Percentiles rank a stretch among this genome's conserved stretches.
Conservation (phyloP, 257 asterid genomes). For the Solanum clarkiae region DNA sequence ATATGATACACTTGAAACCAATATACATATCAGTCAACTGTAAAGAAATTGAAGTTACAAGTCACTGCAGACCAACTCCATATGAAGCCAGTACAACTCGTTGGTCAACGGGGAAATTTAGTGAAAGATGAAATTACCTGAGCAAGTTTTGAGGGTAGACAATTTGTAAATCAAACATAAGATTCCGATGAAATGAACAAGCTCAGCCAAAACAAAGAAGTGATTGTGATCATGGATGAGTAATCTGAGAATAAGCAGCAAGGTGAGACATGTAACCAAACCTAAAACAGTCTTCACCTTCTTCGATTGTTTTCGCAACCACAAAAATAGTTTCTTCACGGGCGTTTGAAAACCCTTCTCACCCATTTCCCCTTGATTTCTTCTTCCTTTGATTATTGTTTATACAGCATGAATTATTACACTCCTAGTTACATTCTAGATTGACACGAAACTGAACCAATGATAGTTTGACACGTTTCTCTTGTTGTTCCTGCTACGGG, state of each 20-base stretch:
- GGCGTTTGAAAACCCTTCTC: slow-evolving; percentile 43
- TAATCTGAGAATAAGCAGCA: slow-evolving; percentile 51
- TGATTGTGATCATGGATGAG: slow-evolving; percentile 40
- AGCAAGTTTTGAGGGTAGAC: slow-evolving; percentile 56
- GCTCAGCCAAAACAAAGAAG: slow-evolving; percentile 55
- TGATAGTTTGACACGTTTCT: background rate
- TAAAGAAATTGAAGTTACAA: background rate
- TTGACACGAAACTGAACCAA: background rate
- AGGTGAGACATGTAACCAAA: slow-evolving; percentile 11
- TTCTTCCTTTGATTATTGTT: background rate
- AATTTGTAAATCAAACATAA: slow-evolving; percentile 70
- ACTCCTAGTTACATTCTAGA: background rate
- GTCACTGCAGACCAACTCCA: background rate
- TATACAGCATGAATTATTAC: background rate
- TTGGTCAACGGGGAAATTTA: background rate
- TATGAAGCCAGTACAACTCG: background rate
- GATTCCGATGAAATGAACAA: slow-evolving; percentile 55
- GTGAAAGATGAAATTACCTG: slow-evolving; percentile 25
- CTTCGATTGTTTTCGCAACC: slow-evolving; percentile 70
- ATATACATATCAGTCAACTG: background rate
- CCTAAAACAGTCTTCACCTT: slow-evolving; percentile 58
- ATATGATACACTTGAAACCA: background rate
- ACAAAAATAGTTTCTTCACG: slow-evolving; percentile 42
- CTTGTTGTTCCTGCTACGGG: background rate
- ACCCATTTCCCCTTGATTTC: slow-evolving; percentile 55